Conservation (phyloP, 495 filamentous ascomycete genomes). For the Podospora didyma region DNA sequence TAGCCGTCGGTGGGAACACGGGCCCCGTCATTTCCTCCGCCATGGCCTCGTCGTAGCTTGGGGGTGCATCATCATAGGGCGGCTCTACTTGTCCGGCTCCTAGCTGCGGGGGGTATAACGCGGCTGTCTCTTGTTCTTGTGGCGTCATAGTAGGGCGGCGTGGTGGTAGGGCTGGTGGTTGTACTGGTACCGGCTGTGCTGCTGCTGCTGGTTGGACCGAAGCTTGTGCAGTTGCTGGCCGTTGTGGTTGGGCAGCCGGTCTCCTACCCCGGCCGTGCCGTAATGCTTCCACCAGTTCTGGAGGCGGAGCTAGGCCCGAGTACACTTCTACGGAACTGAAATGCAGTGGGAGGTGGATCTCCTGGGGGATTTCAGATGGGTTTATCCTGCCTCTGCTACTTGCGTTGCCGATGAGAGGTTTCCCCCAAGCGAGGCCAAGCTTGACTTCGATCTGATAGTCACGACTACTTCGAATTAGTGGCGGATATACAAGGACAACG, state of each 20-base stretch:
- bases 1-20: slow-evolving; percentile 24
- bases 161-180: slow-evolving; percentile 32
- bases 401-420: slow-evolving; percentile 8
- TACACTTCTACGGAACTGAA: slow-evolving; percentile 72
- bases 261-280: slow-evolving; percentile 28
- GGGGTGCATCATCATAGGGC: slow-evolving; percentile 60
- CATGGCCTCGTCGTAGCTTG: slow-evolving; percentile 90
- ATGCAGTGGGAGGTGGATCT: slow-evolving; percentile 68
- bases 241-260: slow-evolving; percentile 4
- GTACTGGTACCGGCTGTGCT: not conserved
- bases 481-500: not conserved
- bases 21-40: slow-evolving; percentile 61
- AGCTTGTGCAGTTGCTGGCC: not conserved
- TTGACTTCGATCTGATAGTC: slow-evolving; percentile 78
- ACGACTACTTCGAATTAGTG: slow-evolving; percentile 31
- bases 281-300: slow-evolving; percentile 68
- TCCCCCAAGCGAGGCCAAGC: slow-evolving; percentile 62
- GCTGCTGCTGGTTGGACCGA: not conserved
- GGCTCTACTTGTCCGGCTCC: slow-evolving; percentile 22
- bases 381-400: slow-evolving; percentile 15
- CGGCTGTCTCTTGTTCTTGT: slow-evolving; percentile 20
- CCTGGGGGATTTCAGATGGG: slow-evolving; percentile 51
- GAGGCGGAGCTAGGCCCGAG: slow-evolving; percentile 85
- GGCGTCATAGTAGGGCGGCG: slow-evolving; percentile 17
- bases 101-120: slow-evolving; percentile 47